Percentiles rank a stretch among this genome's conserved stretches.
Evolutionary conservation across 2,329 filamentous ascomycete species (phyloP).

Genomic region (Thielaviopsis musarum): DNA sequence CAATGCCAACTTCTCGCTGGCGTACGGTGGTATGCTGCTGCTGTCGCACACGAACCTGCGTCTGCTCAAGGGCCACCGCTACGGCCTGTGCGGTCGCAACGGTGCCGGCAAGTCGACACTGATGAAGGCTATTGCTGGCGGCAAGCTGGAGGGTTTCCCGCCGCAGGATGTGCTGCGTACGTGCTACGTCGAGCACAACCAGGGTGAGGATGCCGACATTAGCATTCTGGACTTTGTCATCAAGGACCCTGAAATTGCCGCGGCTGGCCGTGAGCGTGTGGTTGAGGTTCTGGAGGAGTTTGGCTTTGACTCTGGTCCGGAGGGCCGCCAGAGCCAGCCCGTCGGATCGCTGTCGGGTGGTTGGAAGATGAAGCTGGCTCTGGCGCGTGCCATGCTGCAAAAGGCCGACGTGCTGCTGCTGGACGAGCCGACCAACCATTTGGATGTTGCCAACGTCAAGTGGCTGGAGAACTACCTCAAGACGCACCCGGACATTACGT

Average conservation of each 20-base stretch:
- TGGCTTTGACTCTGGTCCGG: slow-evolving; percentile 79
- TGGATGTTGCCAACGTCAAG: slow-evolving; percentile 89
- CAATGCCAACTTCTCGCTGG: slow-evolving; percentile 92
- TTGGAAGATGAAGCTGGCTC: slow-evolving; percentile 99
- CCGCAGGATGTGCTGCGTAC: slow-evolving; percentile 82
- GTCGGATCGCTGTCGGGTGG: slow-evolving; percentile 93
- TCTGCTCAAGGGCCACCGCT: slow-evolving; percentile 88
- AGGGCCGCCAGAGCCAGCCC: slow-evolving; percentile 73
- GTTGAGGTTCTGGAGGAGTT: slow-evolving; percentile 74
- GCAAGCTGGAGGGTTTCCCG: slow-evolving; percentile 94
- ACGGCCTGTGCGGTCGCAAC: slow-evolving; percentile 92
- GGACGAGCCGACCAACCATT: slow-evolving; percentile 97
- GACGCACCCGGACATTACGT: slow-evolving; percentile 90
- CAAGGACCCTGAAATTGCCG: slow-evolving; percentile 74
- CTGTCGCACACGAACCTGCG: slow-evolving; percentile 91
- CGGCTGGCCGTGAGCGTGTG: slow-evolving; percentile 66
- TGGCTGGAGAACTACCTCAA: slow-evolving; percentile 95
- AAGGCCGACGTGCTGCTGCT: slow-evolving; percentile 90
- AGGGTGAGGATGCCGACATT: slow-evolving; percentile 92
- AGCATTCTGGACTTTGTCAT: slow-evolving; percentile 86
- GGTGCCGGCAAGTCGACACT: slow-evolving; percentile 98
- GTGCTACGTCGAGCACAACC: slow-evolving; percentile 98
- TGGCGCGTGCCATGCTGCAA: slow-evolving; percentile 92
- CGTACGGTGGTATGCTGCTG: slow-evolving; percentile 93
- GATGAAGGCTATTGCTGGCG: slow-evolving; percentile 89